Conservation (phyloP, 208 protist genomes). For the Borovskyia barvae region DNA sequence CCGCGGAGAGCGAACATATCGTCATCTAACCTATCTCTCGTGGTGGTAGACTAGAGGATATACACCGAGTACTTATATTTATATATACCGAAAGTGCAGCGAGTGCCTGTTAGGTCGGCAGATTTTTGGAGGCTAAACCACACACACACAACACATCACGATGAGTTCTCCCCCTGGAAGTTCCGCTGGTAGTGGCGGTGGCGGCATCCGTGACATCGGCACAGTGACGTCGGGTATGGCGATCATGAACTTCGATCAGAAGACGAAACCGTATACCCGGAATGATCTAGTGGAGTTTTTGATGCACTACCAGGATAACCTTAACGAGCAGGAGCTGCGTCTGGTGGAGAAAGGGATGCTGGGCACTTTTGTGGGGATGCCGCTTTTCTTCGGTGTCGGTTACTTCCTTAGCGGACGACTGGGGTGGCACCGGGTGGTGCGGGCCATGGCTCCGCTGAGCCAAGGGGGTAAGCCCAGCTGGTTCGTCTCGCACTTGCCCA, state of each 20-base stretch:
- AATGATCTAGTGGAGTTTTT: conserved; percentile 71
- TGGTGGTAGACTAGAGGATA: too few relatives aligned
- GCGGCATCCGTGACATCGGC: conserved; percentile 72
- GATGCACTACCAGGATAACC: conserved; percentile 67
- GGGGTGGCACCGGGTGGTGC: conserved; percentile 65
- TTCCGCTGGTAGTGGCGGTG: conserved; percentile 38
- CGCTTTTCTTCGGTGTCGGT: conserved; percentile 42
- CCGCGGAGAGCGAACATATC: too few relatives aligned
- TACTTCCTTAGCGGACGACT: conserved; percentile 61
- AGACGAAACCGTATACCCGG: conserved; percentile 84
- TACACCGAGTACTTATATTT: too few relatives aligned
- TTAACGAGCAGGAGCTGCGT: conserved; percentile 59
- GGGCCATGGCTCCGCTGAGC: conserved; percentile 37
- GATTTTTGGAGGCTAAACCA: not conserved
- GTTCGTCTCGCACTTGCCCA: conserved; percentile 32
- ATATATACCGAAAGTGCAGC: too few relatives aligned
- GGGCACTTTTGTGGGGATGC: conserved; percentile 66
- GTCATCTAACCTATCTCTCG: too few relatives aligned
- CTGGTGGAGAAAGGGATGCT: conserved; percentile 72
- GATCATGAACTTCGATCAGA: conserved; percentile 82
- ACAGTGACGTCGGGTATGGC: conserved; percentile 87
- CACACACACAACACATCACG: not conserved
- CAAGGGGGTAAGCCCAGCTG: conserved; percentile 9
- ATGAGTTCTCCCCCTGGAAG: conserved; percentile 21
- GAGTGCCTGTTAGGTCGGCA: too few relatives aligned